Conservation (phyloP, 306 rosid genomes). For the Aeschynomene evenia region DNA sequence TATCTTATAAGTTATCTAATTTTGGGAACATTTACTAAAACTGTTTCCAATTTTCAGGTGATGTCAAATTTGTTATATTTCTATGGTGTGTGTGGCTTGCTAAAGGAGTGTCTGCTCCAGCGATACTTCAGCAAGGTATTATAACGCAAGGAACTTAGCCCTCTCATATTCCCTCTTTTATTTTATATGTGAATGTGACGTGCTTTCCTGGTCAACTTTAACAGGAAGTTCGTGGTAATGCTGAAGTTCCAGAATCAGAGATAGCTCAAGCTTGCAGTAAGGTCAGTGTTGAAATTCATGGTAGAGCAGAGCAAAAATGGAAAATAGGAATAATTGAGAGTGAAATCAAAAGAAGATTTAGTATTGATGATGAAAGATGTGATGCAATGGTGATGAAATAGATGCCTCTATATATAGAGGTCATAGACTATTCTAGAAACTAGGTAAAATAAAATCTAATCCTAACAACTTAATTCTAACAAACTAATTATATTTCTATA, state of each 20-base stretch:
- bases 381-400: too few relatives aligned
- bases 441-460: too few relatives aligned
- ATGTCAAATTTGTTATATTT: slow-evolving; percentile 75
- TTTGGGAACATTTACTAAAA: slow-evolving; percentile 16
- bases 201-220: slow-evolving; percentile 17
- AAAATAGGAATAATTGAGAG: too few relatives aligned
- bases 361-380: too few relatives aligned
- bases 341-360: too few relatives aligned
- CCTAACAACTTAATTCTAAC: too few relatives aligned
- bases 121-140: slow-evolving; percentile 91
- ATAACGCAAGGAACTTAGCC: slow-evolving; percentile 5
- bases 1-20: slow-evolving; percentile 1
- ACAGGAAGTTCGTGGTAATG: slow-evolving; percentile 84
- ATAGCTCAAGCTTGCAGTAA: slow-evolving; percentile 89
- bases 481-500: too few relatives aligned
- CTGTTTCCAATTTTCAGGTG: slow-evolving; percentile 50
- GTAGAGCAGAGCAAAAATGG: too few relatives aligned
- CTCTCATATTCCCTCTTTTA: neutral
- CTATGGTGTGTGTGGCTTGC: slow-evolving; percentile 81
- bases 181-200: neutral
- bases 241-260: slow-evolving; percentile 87
- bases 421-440: too few relatives aligned
- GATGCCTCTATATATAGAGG: too few relatives aligned
- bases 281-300: too few relatives aligned
- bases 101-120: slow-evolving; percentile 86